Evolutionary conservation across 2,329 filamentous ascomycete species (phyloP), one percentile per base, ranked within the genome.

Genomic region (Fusarium acutatum): DNA sequence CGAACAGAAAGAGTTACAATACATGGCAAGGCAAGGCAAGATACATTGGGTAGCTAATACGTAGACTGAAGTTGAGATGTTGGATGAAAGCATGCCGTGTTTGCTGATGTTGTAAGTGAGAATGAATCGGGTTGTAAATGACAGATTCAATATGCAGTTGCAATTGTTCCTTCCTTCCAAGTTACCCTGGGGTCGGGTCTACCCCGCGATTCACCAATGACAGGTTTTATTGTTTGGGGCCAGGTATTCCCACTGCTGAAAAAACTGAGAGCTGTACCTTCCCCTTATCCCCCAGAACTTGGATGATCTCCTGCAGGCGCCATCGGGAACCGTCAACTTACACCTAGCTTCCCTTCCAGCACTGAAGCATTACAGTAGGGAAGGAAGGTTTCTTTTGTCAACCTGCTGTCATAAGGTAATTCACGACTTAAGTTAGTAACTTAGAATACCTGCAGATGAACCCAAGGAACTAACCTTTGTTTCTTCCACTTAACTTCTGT

Each of bases 121-220:
- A 35, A 53, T 22, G n/a, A 60, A 35, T 34, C 14, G n/a, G 37
- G n/a, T 24, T 59, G 34, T 20, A 26, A 30, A 40, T 57, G 32
- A 44, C 41, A 30, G 18, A 38, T 40, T 63, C 14, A 37, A 38
- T 17, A 47, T 44, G 58, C 18, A 34, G 47, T 57, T 47, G 41
- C n/a, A 43, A 38, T 38, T 38, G 24, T 60, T 66, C 58, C 60
- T 63, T 61, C 52, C 54, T 71, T 69, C n/a, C 47, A 50, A 50
- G 30, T 50, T 50, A 65, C 35, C 59, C 59, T 69, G 59, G 30
- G 44, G 46, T 53, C 9, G 28, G 26, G 60, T 47, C 64, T 77
- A 73, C 72, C 75, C 75, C 74, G 64, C 73, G 75, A 78, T 77
- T 70, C 72, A 52, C 63, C 72, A 66, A 38, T 49, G 41, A 35